phyloP scores from a whole-genome alignment of 495 filamentous ascomycete species.

The Penicillium psychrofluorescens region DNA sequence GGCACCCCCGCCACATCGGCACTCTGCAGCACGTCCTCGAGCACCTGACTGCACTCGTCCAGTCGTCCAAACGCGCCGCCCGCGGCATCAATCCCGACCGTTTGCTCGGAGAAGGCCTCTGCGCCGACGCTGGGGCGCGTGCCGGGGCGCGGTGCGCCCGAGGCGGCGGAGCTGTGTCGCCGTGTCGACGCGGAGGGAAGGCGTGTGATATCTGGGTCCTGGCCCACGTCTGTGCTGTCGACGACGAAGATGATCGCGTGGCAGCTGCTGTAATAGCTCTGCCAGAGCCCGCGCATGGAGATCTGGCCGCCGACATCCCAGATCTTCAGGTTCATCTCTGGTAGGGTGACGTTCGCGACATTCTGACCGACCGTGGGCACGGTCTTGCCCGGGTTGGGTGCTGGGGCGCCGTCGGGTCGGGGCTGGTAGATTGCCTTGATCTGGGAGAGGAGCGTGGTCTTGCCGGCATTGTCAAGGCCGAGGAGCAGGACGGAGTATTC shows the following conservation, averaged over 20 bases:
- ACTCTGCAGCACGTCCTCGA: slow-evolving; percentile 78
- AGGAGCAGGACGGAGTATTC: slow-evolving; percentile 98
- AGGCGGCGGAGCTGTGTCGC: slow-evolving; percentile 22
- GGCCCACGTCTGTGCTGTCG: slow-evolving; percentile 85
- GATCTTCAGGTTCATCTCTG: slow-evolving; percentile 93
- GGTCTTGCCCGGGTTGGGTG: slow-evolving; percentile 55
- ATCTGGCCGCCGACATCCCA: slow-evolving; percentile 98
- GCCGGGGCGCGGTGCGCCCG: slow-evolving; percentile 13
- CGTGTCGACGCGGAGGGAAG: slow-evolving; percentile 17
- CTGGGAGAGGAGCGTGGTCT: slow-evolving; percentile 95
- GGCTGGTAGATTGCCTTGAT: slow-evolving; percentile 82
- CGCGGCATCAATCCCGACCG: slow-evolving; percentile 34
- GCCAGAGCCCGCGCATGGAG: slow-evolving; percentile 83
- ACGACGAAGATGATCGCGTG: slow-evolving; percentile 98
- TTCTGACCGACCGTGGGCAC: slow-evolving; percentile 98
- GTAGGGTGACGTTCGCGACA: slow-evolving; percentile 78
- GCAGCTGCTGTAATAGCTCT: slow-evolving; percentile 86
- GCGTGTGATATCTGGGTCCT: slow-evolving; percentile 50
- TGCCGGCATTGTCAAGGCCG: slow-evolving; percentile 95
- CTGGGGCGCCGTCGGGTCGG: slow-evolving; percentile 44
- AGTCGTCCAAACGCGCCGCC: slow-evolving; percentile 58
- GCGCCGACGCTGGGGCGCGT: slow-evolving; percentile 1
- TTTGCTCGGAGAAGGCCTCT: slow-evolving; percentile 28
- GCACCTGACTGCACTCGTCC: slow-evolving; percentile 79
- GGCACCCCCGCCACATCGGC: slow-evolving; percentile 84